Percentiles rank a stretch among this genome's conserved stretches.
Evolutionary conservation across 1,284 basidiomycete genomes (phyloP).

Genomic region (Apiotrichum domesticum): DNA sequence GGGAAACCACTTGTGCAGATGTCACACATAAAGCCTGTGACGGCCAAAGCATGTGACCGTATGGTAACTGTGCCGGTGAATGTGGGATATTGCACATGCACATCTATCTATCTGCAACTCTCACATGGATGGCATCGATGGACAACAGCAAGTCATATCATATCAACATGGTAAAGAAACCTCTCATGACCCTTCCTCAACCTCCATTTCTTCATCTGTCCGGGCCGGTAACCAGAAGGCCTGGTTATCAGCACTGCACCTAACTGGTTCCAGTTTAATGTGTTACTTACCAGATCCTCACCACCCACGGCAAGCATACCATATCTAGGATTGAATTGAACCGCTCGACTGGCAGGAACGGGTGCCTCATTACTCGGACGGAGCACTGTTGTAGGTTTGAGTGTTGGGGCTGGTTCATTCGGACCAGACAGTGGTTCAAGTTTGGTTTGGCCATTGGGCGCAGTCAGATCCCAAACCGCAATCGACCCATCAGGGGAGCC

Average conservation of each 20-base stretch:
- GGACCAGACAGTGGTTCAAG: neutral
- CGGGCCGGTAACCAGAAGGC: slow-evolving; percentile 21
- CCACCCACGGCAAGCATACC: slow-evolving; percentile 87
- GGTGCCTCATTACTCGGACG: slow-evolving; percentile 51
- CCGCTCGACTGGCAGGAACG: slow-evolving; percentile 71
- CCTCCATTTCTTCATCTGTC: slow-evolving; percentile 7
- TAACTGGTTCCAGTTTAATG: neutral
- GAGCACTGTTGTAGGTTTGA: slow-evolving; percentile 57
- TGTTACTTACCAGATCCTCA: slow-evolving; percentile 54
- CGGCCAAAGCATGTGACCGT: too few species aligned
- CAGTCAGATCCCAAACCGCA: slow-evolving; percentile 64
- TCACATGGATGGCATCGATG: too few species aligned
- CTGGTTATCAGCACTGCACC: slow-evolving; percentile 4
- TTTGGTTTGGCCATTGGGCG: slow-evolving; percentile 30
- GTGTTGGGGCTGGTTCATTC: slow-evolving; percentile 52
- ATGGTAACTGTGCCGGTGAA: too few species aligned
- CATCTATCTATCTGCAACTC: too few species aligned
- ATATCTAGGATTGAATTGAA: slow-evolving; percentile 77
- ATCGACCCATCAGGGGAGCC: slow-evolving; percentile 72
- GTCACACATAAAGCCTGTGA: too few species aligned
- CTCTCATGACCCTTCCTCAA: too few species aligned
- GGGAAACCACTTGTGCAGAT: too few species aligned
- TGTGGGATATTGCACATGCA: too few species aligned
- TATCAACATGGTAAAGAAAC: too few species aligned
- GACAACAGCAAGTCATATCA: too few species aligned